Conservation (phyloP, 441 rosid species). For the Flueggea neowawraea region DNA sequence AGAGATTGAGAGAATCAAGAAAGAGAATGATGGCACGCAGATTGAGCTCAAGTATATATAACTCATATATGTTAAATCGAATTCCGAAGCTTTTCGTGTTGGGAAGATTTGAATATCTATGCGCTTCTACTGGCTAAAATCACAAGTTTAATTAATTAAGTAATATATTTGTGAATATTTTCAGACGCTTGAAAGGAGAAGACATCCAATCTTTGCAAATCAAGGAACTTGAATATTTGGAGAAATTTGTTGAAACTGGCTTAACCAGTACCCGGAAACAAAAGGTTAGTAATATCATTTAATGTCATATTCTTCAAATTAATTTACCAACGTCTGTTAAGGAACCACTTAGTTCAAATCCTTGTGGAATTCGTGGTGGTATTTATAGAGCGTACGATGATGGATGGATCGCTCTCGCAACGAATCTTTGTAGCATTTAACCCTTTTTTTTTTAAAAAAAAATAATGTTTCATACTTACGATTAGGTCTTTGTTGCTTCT, state of each 20-base stretch:
- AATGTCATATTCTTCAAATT: neutral
- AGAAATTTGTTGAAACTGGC: slow-evolving; percentile 71
- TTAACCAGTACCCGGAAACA: slow-evolving; percentile 48
- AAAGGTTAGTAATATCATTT: slow-evolving; percentile 34
- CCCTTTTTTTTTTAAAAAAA: neutral
- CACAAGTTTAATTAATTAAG: neutral
- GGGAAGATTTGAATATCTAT: no score
- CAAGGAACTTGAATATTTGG: slow-evolving; percentile 57
- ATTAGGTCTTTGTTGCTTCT: no score
- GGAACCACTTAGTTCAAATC: no score
- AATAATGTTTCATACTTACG: no score
- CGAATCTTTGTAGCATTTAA: no score
- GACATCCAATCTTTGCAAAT: slow-evolving; percentile 66
- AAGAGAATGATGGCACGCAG: slow-evolving; percentile 88
- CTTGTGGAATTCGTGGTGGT: no score
- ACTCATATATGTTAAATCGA: no score
- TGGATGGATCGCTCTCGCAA: no score
- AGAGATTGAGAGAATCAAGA: slow-evolving; percentile 86
- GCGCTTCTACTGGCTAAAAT: no score
- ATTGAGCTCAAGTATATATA: slow-evolving; percentile 63
- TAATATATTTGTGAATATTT: neutral
- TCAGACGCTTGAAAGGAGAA: slow-evolving; percentile 81
- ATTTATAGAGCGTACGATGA: no score
- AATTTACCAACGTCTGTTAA: neutral
- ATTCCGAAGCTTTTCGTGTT: no score